Conservation (phyloP, 345 rosid species). For the Populus nigra region DNA sequence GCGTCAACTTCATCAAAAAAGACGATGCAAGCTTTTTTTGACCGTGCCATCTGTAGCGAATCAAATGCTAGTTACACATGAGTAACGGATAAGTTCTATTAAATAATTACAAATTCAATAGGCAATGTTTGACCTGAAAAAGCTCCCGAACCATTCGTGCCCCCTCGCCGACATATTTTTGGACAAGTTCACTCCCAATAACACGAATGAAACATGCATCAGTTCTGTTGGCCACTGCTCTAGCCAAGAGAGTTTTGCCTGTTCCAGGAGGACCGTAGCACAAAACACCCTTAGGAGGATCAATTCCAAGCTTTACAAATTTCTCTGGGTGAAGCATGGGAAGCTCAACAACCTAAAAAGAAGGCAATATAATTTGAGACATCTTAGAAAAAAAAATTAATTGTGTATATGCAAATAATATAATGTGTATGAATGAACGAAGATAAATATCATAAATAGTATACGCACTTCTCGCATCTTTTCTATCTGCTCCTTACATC, state of each 20-base stretch:
- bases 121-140: conserved; percentile 62
- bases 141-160: conserved; percentile 98
- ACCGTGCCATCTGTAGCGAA: conserved; percentile 69
- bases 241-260: conserved; percentile 87
- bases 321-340: conserved; percentile 99
- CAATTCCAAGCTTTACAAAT: conserved; percentile 97
- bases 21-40: conserved; percentile 81
- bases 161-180: conserved; percentile 97
- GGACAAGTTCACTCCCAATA: conserved; percentile 98
- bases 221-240: conserved; percentile 98
- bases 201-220: conserved; percentile 99
- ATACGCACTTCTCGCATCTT: conserved; percentile 86
- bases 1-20: conserved; percentile 89
- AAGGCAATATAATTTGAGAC: background rate
- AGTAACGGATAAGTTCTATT: background rate
- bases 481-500: conserved; percentile 97
- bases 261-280: conserved; percentile 99
- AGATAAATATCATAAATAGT: background rate
- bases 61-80: background rate
- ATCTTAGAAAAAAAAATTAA: background rate
- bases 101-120: background rate
- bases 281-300: conserved; percentile 98
- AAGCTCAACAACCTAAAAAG: conserved; percentile 78
- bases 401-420: background rate
- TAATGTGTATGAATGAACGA: background rate